These are phyloP conservation scores for Hypoxylon sp. DNA, from an alignment of 2,329 filamentous ascomycete species.

Conservation along the genomic window DNA sequence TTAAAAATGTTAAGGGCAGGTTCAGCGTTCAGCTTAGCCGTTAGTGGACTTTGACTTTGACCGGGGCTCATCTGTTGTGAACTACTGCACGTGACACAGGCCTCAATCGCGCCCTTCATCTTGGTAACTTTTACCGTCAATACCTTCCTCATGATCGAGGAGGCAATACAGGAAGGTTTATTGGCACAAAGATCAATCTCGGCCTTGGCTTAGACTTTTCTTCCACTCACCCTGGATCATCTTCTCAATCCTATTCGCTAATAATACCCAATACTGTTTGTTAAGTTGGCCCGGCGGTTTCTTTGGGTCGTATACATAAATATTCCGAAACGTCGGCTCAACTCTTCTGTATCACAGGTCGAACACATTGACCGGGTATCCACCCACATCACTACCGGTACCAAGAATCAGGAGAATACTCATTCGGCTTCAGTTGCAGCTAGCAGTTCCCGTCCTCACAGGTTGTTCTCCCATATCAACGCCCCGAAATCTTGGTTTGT, in stretches of 20 bases:
- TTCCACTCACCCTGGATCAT: conserved; percentile 1
- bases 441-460: neutral
- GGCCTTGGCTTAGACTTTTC: conserved; percentile 3
- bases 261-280: neutral
- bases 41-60: conserved; percentile 18
- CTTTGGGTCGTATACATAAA: conserved; percentile 24
- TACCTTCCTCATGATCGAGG: conserved; percentile 18
- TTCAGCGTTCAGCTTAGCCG: too few relatives aligned
- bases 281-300: conserved; percentile 10
- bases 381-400: conserved; percentile 43
- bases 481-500: conserved; percentile 20
- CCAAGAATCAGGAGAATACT: conserved; percentile 26
- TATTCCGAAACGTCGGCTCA: conserved; percentile 33
- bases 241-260: conserved; percentile 6
- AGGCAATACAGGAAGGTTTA: conserved; percentile 7
- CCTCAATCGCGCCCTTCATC: conserved; percentile 31
- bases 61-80: neutral
- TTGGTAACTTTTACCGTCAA: conserved; percentile 31
- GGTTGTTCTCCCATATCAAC: conserved; percentile 1
- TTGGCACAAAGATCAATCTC: conserved; percentile 12
- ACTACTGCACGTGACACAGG: conserved; percentile 33
- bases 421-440: conserved; percentile 17
- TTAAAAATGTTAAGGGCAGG: too few relatives aligned
- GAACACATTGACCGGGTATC: conserved; percentile 34
- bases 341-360: conserved; percentile 33